A percentile compares a stretch with the other conserved stretches of the same genome.
These are phyloP conservation scores for Solanum medicagineum DNA, from an alignment of 257 asterid genomes.

Conservation along the genomic window DNA sequence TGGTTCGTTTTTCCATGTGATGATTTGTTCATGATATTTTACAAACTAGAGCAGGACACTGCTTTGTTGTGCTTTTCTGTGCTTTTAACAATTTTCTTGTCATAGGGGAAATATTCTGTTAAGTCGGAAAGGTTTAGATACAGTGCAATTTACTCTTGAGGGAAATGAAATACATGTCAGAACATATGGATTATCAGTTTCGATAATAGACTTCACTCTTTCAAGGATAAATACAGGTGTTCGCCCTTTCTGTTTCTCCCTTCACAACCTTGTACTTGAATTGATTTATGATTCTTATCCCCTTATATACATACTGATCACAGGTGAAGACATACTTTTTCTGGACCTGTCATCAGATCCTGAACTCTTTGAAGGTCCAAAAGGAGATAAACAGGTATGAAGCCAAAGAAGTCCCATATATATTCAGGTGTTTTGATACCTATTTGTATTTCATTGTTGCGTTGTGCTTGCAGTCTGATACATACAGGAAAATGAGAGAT, in stretches of 20 bases:
- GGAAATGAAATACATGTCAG: slow-evolving; percentile 46
- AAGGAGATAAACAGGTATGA: slow-evolving; percentile 73
- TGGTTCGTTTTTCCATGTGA: slow-evolving; percentile 39
- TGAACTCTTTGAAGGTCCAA: slow-evolving; percentile 79
- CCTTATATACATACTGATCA: not conserved
- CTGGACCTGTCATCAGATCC: slow-evolving; percentile 89
- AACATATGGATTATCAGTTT: slow-evolving; percentile 62
- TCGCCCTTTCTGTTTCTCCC: not conserved
- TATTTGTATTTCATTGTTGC: not conserved
- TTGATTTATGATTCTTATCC: not conserved
- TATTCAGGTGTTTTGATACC: not conserved
- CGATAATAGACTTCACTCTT: slow-evolving; percentile 91
- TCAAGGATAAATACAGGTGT: slow-evolving; percentile 89
- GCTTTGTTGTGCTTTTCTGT: not conserved
- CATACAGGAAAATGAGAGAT: slow-evolving; percentile 86
- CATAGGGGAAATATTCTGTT: slow-evolving; percentile 88
- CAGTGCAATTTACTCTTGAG: slow-evolving; percentile 59
- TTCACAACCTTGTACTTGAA: not conserved
- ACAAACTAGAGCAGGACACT: not conserved
- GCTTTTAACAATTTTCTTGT: not conserved
- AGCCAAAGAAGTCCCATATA: not conserved
- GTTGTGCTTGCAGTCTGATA: slow-evolving; percentile 55
- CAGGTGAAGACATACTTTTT: slow-evolving; percentile 92
- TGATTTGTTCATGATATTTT: slow-evolving; percentile 1
- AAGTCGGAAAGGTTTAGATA: slow-evolving; percentile 45